Evolutionary conservation across 1,284 basidiomycete species (phyloP).

Genomic region (Coniferiporia sulphurascens): DNA sequence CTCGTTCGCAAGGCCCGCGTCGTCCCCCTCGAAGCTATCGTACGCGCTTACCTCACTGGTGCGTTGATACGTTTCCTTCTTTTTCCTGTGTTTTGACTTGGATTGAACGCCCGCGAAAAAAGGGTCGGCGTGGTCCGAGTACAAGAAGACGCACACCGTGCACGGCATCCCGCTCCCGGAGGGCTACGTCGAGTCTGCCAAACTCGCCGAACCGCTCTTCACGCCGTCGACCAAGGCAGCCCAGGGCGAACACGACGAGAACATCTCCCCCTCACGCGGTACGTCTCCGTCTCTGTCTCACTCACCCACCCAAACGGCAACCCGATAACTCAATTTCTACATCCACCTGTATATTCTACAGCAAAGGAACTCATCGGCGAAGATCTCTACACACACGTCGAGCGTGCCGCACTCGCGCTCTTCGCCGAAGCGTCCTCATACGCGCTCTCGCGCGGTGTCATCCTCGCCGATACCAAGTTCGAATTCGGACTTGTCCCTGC

Average conservation of each 20-base stretch:
- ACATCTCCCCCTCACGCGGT: slow-evolving; percentile 93
- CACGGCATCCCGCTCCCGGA: slow-evolving; percentile 79
- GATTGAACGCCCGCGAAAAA: too few relatives aligned
- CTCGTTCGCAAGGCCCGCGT: slow-evolving; percentile 89
- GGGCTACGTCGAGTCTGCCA: slow-evolving; percentile 83
- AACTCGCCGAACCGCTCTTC: slow-evolving; percentile 82
- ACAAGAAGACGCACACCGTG: slow-evolving; percentile 83
- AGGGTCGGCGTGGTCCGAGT: slow-evolving; percentile 97
- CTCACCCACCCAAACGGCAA: neutral
- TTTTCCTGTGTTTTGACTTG: too few relatives aligned
- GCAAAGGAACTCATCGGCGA: slow-evolving; percentile 64
- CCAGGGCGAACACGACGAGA: slow-evolving; percentile 93
- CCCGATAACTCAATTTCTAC: too few relatives aligned
- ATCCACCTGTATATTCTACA: slow-evolving; percentile 26
- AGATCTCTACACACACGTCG: slow-evolving; percentile 61
- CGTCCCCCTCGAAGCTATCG: slow-evolving; percentile 94
- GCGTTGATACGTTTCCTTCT: slow-evolving; percentile 23
- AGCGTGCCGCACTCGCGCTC: slow-evolving; percentile 56
- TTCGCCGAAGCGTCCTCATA: slow-evolving; percentile 79
- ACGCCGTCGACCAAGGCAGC: slow-evolving; percentile 98
- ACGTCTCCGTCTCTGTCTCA: slow-evolving; percentile 8
- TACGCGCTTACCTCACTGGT: slow-evolving; percentile 95
- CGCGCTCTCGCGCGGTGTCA: slow-evolving; percentile 79
- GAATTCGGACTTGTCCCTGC: slow-evolving; percentile 62
- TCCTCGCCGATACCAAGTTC: slow-evolving; percentile 91